Evolutionary conservation across 345 rosid species (phyloP).

Genomic region (Aethionema arabicum): DNA sequence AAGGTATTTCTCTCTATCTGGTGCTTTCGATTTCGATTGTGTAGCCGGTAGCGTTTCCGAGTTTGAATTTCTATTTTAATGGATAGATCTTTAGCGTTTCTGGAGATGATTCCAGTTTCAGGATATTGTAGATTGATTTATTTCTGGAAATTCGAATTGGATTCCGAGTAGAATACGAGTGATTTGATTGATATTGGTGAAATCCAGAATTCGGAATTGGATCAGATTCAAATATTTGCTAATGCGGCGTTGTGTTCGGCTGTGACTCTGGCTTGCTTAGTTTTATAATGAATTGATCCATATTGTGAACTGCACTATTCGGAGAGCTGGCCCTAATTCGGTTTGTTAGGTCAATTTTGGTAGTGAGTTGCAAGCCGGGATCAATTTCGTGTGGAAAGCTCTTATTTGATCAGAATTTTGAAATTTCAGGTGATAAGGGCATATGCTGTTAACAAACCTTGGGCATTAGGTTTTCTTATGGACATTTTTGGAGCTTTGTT

Average conservation of each 20-base stretch:
- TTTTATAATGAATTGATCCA: neutral
- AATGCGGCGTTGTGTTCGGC: neutral
- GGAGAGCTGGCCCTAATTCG: neutral
- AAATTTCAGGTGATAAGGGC: conserved; percentile 66
- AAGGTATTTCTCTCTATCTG: conserved; percentile 47
- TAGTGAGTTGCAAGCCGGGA: neutral
- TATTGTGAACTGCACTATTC: conserved; percentile 10
- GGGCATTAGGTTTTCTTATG: conserved; percentile 86
- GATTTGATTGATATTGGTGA: neutral
- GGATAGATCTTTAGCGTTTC: conserved; percentile 14
- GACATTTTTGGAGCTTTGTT: conserved; percentile 87
- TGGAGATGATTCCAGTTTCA: neutral
- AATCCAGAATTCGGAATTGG: conserved; percentile 12
- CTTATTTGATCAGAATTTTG: conserved; percentile 12
- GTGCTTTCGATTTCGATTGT: conserved; percentile 15
- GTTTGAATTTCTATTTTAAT: neutral
- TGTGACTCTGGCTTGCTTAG: neutral
- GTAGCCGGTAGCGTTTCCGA: conserved; percentile 16
- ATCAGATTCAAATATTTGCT: conserved; percentile 3
- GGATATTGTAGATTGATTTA: neutral
- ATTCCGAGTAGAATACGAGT: neutral
- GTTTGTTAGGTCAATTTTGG: conserved; percentile 1
- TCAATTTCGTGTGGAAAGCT: conserved; percentile 7
- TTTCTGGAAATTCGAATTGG: conserved; percentile 3
- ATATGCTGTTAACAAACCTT: conserved; percentile 71